phyloP scores from a whole-genome alignment of 108 stramenopile species.

The Cyclostephanos tholiformis region DNA sequence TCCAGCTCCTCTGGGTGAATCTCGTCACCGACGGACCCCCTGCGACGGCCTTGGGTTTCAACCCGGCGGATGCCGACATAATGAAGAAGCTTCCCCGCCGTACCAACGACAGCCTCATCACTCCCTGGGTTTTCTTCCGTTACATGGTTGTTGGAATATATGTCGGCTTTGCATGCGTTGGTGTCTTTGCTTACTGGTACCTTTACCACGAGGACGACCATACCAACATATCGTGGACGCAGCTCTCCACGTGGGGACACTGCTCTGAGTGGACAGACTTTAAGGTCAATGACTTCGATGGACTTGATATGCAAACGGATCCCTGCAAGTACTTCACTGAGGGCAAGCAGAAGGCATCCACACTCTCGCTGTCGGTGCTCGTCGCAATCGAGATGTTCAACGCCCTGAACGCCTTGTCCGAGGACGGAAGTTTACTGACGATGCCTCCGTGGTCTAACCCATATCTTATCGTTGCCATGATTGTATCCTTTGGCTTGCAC shows the following conservation, averaged over 20 bases:
- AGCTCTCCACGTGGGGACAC: constrained; percentile 56
- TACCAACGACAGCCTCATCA: constrained; percentile 94
- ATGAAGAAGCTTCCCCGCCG: constrained; percentile 83
- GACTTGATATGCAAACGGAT: constrained; percentile 58
- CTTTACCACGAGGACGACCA: constrained; percentile 44
- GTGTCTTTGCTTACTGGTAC: constrained; percentile 89
- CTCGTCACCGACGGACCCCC: constrained; percentile 98
- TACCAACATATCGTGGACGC: constrained; percentile 50
- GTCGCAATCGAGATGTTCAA: constrained; percentile 89
- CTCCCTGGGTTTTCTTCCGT: constrained; percentile 92
- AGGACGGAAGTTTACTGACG: constrained; percentile 72
- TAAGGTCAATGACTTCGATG: constrained; percentile 53
- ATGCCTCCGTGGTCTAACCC: constrained; percentile 84
- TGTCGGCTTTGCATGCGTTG: constrained; percentile 95
- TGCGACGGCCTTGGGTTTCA: constrained; percentile 97
- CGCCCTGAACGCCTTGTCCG: constrained; percentile 76
- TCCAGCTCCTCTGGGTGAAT: constrained; percentile 99
- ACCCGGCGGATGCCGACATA: constrained; percentile 83
- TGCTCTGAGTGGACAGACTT: constrained; percentile 37
- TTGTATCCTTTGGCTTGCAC: constrained; percentile 75
- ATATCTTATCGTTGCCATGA: constrained; percentile 75
- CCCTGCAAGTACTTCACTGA: constrained; percentile 67
- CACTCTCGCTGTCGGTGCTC: constrained; percentile 73
- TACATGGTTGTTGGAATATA: constrained; percentile 94
- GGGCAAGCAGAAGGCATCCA: constrained; percentile 58